These are phyloP conservation scores for Brassica cretica DNA, from an alignment of 345 rosid species.

Conservation along the genomic window DNA sequence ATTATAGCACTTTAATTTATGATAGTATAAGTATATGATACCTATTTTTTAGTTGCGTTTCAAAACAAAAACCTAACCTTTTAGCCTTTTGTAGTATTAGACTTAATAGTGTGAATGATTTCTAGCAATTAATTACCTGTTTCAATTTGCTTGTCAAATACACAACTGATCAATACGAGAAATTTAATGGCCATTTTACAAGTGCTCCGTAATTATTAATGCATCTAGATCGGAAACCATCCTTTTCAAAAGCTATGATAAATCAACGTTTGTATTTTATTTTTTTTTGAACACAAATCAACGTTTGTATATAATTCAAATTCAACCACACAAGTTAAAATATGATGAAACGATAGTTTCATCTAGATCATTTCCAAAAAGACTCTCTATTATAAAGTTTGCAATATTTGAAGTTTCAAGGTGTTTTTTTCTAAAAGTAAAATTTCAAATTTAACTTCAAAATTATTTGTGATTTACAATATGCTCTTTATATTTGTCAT, in stretches of 20 bases:
- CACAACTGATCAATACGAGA: constrained; percentile 1
- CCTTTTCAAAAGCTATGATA: constrained; percentile 10
- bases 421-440: no score
- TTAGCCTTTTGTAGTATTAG: background rate
- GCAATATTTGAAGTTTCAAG: no score
- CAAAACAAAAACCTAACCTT: no score
- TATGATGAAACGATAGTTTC: background rate
- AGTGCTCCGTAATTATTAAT: constrained; percentile 7
- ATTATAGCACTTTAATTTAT: background rate
- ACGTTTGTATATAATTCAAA: background rate
- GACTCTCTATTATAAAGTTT: no score
- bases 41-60: background rate
- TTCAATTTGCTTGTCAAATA: background rate
- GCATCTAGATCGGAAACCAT: background rate
- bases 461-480: no score
- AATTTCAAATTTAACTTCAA: no score
- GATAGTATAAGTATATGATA: background rate
- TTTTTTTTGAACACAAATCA: no score
- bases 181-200: background rate
- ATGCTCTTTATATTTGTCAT: no score
- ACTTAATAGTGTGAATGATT: background rate
- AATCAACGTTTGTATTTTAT: background rate
- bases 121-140: constrained; percentile 4
- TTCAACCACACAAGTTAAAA: constrained; percentile 2
- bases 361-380: background rate